A percentile compares a stretch with the other conserved stretches of the same genome.
phyloP scores from a whole-genome alignment of 208 protist genomes.

The Leishmania aethiopica region DNA sequence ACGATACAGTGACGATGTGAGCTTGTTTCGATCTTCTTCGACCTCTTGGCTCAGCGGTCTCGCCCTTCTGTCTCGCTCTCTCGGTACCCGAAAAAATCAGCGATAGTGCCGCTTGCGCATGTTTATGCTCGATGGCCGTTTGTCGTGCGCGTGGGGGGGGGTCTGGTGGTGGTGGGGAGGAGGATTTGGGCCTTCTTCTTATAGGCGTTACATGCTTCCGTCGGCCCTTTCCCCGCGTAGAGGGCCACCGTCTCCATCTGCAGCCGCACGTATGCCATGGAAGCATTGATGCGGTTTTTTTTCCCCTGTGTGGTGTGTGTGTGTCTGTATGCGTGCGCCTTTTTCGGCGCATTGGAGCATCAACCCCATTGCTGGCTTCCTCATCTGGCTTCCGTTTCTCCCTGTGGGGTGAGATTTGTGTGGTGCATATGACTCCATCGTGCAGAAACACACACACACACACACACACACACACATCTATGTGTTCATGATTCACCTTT shows the following conservation, averaged over 20 bases:
- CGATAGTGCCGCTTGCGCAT: not conserved
- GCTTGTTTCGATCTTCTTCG: no score
- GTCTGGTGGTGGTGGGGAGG: not conserved
- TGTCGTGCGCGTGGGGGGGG: not conserved
- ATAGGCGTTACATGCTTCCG: not conserved
- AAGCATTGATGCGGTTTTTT: not conserved
- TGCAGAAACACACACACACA: not conserved
- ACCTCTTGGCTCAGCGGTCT: not conserved
- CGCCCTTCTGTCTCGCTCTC: not conserved
- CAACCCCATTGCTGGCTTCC: not conserved
- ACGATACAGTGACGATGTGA: not conserved
- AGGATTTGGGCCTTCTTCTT: not conserved
- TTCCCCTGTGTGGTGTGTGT: not conserved
- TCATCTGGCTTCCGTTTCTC: not conserved
- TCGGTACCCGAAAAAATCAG: not conserved
- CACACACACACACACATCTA: not conserved
- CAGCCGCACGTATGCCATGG: not conserved
- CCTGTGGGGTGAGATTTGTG: not conserved
- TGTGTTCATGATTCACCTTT: not conserved
- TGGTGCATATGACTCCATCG: not conserved
- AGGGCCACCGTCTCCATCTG: not conserved
- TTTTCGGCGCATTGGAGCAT: not conserved
- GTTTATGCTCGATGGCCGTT: not conserved
- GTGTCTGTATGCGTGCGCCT: not conserved
- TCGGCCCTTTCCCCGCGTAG: not conserved